Base-by-base conservation (phyloP, 1,284 basidiomycete species). In the Pascua sp. region DNA sequence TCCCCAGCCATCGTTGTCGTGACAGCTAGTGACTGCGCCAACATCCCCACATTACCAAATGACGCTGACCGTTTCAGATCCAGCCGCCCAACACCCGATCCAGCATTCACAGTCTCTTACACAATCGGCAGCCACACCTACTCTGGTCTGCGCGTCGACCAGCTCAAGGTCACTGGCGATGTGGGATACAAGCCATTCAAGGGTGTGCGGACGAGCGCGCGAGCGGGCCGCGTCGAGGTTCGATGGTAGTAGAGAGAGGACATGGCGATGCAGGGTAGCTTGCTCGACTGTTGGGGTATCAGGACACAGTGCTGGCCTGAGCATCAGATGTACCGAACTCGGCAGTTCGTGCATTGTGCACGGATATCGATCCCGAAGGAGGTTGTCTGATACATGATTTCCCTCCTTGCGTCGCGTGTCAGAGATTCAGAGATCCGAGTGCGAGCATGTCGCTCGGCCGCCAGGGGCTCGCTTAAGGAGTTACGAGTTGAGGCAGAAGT, bases 71-170 rank as follows among this genome's bases (percentile, higher is more conserved):
- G 24, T 32, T 32, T 32, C 24, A 60, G 58, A 1, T 40, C 53
- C 5, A 37, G 47, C 2, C 48, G 59, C 15, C 85, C 49, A 72
- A 80, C 60, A 82, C 89, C 53, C 80, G 72, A 90, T 11, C 87
- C 85, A 47, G 86, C 89, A 0, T 81, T 95, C 57, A 82, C 84
- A 52, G 80, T 91, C 39, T 78, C 77, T 10, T 96, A 90, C 75
- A 82, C 84, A 44, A 83, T 92, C 39, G 81, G 85, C 18, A 84
- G 87, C 45, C 81, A 88, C 69, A 86, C 85, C 42, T 89, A 88
- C 71, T 91, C 90, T 2, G 82, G 86, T 9, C 78, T 96, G 52
- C 89, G 88, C 62, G 86, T 96, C 3, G 89, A 91, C 60, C 86
- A 91, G 65, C 82, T 97, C 55, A 90, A 87, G 70, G 79, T 96